phyloP scores from a whole-genome alignment of 768 basidiomycete genomes.

The Inosperma sp. region DNA sequence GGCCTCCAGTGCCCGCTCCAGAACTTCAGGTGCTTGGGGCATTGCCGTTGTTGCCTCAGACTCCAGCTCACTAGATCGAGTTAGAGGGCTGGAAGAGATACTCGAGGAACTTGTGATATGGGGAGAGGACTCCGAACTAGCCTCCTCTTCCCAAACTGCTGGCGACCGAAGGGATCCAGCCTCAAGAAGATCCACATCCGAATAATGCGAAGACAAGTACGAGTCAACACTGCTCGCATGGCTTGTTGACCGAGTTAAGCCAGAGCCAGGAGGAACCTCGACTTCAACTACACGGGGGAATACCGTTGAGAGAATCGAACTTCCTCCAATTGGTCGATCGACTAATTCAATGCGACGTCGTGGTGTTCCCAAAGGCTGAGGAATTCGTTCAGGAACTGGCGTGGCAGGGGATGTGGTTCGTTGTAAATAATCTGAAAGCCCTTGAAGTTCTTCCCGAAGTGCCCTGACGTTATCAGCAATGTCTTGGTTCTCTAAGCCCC shows the following conservation, averaged over 20 bases:
- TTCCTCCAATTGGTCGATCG: conserved; percentile 45
- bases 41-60: conserved; percentile 31
- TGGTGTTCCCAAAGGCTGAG: no score
- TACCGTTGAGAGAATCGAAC: conserved; percentile 32
- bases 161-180: conserved; percentile 5
- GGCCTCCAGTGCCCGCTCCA: conserved; percentile 45
- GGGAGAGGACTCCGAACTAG: neutral
- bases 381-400: no score
- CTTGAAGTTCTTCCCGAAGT: conserved; percentile 64
- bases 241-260: conserved; percentile 37
- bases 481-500: conserved; percentile 61
- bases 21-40: conserved; percentile 33
- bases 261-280: conserved; percentile 23
- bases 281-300: conserved; percentile 22
- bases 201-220: conserved; percentile 59
- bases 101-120: conserved; percentile 14
- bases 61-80: conserved; percentile 7
- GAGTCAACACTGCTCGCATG: conserved; percentile 39
- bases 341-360: no score
- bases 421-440: no score
- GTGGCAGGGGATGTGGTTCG: no score
- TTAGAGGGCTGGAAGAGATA: conserved; percentile 15
- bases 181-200: conserved; percentile 56
- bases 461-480: conserved; percentile 63
- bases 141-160: neutral